Conservation (phyloP, 257 asterid genomes). For the Jacaranda copaia region DNA sequence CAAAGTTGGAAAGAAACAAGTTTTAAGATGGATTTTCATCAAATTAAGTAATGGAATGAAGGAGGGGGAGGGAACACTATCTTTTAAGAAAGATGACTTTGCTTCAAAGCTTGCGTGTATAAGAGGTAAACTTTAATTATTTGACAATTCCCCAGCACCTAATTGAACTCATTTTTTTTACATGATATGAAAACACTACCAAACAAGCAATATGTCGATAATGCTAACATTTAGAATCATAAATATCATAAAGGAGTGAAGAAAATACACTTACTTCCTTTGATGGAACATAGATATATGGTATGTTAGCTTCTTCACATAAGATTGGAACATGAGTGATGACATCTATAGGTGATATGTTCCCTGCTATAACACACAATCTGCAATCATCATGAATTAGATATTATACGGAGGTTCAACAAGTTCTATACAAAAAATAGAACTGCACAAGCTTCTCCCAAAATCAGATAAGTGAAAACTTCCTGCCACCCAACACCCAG, state of each 20-base stretch:
- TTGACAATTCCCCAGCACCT: background rate
- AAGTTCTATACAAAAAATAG: background rate
- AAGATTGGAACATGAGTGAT: conserved; percentile 90
- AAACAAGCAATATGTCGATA: background rate
- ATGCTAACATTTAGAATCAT: background rate
- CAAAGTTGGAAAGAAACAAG: background rate
- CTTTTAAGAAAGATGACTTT: background rate
- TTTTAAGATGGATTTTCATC: background rate
- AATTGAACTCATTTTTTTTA: background rate
- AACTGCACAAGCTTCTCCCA: background rate
- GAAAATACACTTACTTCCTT: conserved; percentile 74
- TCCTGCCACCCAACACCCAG: background rate
- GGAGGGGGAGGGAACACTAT: background rate
- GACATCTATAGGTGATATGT: conserved; percentile 91
- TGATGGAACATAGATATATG: conserved; percentile 78
- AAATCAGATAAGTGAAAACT: background rate
- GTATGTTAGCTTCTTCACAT: conserved; percentile 86
- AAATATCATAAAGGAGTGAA: background rate
- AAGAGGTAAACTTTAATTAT: background rate
- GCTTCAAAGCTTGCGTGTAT: background rate
- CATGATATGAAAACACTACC: background rate
- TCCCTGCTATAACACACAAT: conserved; percentile 89
- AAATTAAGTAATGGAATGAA: background rate
- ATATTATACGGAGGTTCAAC: background rate
- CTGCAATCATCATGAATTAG: conserved; percentile 51